A percentile compares a stretch with the other conserved stretches of the same genome.
These are phyloP conservation scores for Amauroascus niger DNA, from an alignment of 2,329 filamentous ascomycete species.

Conservation along the genomic window DNA sequence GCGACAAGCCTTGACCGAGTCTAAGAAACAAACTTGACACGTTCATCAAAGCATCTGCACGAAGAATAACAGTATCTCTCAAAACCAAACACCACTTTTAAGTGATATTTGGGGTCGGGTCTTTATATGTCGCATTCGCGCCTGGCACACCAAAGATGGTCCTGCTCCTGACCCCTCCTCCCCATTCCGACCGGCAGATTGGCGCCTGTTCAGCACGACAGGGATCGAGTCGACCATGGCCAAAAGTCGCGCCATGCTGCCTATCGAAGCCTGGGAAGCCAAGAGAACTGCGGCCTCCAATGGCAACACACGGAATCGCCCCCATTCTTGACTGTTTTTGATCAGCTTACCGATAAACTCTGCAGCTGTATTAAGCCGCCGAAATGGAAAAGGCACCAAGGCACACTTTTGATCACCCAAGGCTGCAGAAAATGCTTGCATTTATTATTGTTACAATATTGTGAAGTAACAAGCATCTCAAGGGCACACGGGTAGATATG, in stretches of 20 bases:
- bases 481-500: background rate
- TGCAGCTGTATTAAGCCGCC: no score
- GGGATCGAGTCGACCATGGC: background rate
- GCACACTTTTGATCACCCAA: background rate
- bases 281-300: background rate
- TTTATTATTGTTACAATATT: background rate
- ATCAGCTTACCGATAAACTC: no score
- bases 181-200: background rate
- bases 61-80: no score
- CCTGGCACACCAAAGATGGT: background rate
- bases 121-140: no score
- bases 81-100: no score
- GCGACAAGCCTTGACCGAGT: no score
- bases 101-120: no score
- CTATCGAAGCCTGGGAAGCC: slow-evolving; percentile 3
- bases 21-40: background rate
- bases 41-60: background rate
- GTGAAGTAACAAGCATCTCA: background rate
- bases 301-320: no score
- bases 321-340: no score
- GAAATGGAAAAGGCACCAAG: no score
- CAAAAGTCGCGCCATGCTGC: background rate
- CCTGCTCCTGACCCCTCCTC: slow-evolving; percentile 1
- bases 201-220: background rate
- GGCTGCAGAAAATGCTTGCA: background rate